phyloP scores from a whole-genome alignment of 1,284 basidiomycete genomes.

The Microbotryum intermedium region DNA sequence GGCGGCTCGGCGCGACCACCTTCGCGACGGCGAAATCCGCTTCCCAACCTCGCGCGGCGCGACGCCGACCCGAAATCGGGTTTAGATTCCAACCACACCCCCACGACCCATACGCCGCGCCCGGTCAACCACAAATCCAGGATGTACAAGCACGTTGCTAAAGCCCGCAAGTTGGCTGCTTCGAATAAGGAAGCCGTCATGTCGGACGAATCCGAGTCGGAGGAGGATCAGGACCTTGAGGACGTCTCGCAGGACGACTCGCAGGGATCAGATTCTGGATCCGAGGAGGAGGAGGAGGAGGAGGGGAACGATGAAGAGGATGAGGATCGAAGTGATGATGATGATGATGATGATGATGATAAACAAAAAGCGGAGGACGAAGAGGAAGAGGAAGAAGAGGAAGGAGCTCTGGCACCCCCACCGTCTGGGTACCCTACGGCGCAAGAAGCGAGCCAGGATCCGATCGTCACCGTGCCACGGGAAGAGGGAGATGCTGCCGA shows the following conservation, averaged over 20 bases:
- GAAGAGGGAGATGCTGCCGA: not conserved
- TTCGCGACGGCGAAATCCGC: too few species aligned
- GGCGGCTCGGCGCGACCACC: too few species aligned
- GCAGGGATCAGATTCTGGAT: not conserved
- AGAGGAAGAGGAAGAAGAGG: not conserved
- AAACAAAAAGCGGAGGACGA: not conserved
- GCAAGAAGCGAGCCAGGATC: constrained; percentile 14
- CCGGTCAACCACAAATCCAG: not conserved
- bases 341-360: constrained; percentile 5
- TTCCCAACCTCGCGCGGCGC: too few species aligned
- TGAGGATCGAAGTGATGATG: not conserved
- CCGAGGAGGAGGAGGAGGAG: not conserved
- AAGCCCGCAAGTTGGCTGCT: constrained; percentile 16
- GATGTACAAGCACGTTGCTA: constrained; percentile 20
- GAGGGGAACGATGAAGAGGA: not conserved
- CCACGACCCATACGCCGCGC: too few species aligned
- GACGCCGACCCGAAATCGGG: too few species aligned
- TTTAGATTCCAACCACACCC: too few species aligned
- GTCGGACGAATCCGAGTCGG: constrained; percentile 10
- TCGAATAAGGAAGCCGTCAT: constrained; percentile 8
- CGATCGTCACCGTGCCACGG: constrained; percentile 7
- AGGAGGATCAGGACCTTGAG: not conserved
- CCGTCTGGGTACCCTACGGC: constrained; percentile 21
- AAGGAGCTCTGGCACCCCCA: constrained; percentile 12
- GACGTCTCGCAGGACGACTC: not conserved